These are phyloP conservation scores for Kodamaea fukazawae DNA, from an alignment of 805 yeast species.

Conservation along the genomic window DNA sequence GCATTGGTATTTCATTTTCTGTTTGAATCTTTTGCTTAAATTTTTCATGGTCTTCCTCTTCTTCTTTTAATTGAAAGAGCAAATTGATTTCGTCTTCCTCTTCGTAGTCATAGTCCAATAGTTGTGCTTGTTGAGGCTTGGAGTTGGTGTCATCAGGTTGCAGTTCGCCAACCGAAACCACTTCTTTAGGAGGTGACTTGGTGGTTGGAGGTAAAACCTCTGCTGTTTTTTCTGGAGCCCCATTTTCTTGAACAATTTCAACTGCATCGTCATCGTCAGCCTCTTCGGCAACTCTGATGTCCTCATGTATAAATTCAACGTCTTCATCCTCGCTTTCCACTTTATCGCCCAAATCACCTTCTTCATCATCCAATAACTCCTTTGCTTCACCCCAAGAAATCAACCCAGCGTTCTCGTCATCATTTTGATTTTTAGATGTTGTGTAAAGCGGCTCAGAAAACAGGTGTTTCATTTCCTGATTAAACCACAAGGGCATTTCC, in stretches of 20 bases:
- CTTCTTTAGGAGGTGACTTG: too few relatives aligned
- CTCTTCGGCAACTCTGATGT: background rate
- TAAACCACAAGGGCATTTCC: constrained; percentile 28
- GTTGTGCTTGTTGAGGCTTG: constrained; percentile 14
- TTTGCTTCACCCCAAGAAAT: constrained; percentile 51
- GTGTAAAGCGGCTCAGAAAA: constrained; percentile 6
- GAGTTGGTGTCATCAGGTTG: background rate
- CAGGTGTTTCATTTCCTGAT: constrained; percentile 7
- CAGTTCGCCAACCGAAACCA: too few relatives aligned
- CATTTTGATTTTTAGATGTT: constrained; percentile 18
- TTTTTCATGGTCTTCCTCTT: constrained; percentile 67
- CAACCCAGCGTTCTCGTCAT: constrained; percentile 48
- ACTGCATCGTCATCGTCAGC: background rate
- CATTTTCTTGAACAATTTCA: background rate
- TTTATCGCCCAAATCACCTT: constrained; percentile 5
- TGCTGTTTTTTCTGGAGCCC: background rate
- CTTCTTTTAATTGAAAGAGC: constrained; percentile 59
- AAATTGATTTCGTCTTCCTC: constrained; percentile 77
- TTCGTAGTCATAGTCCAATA: constrained; percentile 62
- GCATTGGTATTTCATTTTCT: constrained; percentile 17
- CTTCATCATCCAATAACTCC: constrained; percentile 21
- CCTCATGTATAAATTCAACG: constrained; percentile 1
- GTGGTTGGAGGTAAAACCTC: background rate
- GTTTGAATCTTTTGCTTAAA: constrained; percentile 44
- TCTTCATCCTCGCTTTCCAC: constrained; percentile 7